Base-by-base conservation (phyloP, 805 yeast species). In the Saccharomycopsis selenospora region DNA sequence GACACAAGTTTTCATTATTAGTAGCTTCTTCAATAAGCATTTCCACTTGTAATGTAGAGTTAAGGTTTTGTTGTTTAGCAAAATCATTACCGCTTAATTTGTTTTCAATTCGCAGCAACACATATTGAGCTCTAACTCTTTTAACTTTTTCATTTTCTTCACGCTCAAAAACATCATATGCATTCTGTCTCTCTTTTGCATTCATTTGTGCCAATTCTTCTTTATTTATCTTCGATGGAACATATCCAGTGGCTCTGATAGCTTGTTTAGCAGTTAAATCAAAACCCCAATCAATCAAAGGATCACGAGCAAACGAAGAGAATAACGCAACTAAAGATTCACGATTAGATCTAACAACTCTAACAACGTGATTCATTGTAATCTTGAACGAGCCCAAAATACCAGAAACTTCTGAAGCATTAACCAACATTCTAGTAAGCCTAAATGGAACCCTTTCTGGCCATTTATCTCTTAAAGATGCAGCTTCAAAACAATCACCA, bases 401-500 rank as follows among this genome's bases (percentile, higher is more conserved):
- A 5, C 99, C 99, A 66, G 96, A 85, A 2, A 93, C 98, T 64
- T 95, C 99, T 97, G 93, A 91, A 0, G 98, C 99, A 64, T 89
- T 89, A 20, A 95, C 89, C 55, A 95, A 72, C 99, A 93, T 93
- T 65, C 99, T 73, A 0, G 99, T 93, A 50, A 93, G 73, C 64
- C 99, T 76, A 70, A 93, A 93, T 5, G 99, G 99, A 22, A 93
- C 99, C 64, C 90, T 91, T 60, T 93, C 99, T 0, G 99, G 99
- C 64, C 85, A 95, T 62, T 93, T 93, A 57, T 95, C 99, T 56
- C 99, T 78, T 52, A 93, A 68, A 44, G 91, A 89, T 0, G 99
- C 99, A 2, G 98, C 96, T 63, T 93, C 99, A 61, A 93, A 93
- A 75, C 99, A 93, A 63, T 93, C 99, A 56, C 99, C 99, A 66